phyloP scores from a whole-genome alignment of 2,329 filamentous ascomycete species.

The Diaporthe sp. region DNA sequence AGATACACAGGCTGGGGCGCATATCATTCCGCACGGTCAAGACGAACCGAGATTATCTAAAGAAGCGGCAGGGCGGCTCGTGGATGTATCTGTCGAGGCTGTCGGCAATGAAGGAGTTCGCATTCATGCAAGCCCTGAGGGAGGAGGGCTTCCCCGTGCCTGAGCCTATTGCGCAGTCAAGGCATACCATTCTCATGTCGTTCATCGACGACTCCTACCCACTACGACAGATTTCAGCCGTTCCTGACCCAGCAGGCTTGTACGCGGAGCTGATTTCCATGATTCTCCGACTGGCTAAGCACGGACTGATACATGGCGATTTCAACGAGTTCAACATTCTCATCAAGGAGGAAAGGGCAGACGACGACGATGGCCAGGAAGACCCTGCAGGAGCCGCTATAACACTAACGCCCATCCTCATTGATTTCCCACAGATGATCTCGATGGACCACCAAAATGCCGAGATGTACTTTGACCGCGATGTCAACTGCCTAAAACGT shows the following conservation, averaged over 20 bases:
- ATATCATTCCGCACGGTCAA: constrained; percentile 98
- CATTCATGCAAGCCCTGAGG: constrained; percentile 90
- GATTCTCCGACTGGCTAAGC: constrained; percentile 84
- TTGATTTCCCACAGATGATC: constrained; percentile 99
- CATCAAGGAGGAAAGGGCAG: constrained; percentile 78
- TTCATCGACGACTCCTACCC: constrained; percentile 95
- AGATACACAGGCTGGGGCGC: constrained; percentile 94
- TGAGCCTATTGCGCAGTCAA: constrained; percentile 86
- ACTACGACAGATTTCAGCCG: constrained; percentile 85
- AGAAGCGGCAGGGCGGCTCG: constrained; percentile 77
- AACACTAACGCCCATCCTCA: constrained; percentile 82
- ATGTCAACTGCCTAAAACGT: constrained; percentile 94
- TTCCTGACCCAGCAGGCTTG: constrained; percentile 86
- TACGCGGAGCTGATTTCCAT: constrained; percentile 93
- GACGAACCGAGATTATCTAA: constrained; percentile 94
- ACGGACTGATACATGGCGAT: constrained; percentile 95
- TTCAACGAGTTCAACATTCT: constrained; percentile 99
- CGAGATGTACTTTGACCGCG: constrained; percentile 96
- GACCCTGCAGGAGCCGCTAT: constrained; percentile 49
- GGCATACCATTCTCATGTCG: constrained; percentile 97
- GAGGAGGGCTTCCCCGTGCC: constrained; percentile 92
- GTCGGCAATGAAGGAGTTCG: constrained; percentile 92
- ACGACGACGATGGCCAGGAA: constrained; percentile 52
- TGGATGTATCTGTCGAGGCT: constrained; percentile 99
- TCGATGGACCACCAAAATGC: constrained; percentile 95